Evolutionary conservation across 2,329 filamentous ascomycete species (phyloP).

Genomic region (Trichoderma breve): DNA sequence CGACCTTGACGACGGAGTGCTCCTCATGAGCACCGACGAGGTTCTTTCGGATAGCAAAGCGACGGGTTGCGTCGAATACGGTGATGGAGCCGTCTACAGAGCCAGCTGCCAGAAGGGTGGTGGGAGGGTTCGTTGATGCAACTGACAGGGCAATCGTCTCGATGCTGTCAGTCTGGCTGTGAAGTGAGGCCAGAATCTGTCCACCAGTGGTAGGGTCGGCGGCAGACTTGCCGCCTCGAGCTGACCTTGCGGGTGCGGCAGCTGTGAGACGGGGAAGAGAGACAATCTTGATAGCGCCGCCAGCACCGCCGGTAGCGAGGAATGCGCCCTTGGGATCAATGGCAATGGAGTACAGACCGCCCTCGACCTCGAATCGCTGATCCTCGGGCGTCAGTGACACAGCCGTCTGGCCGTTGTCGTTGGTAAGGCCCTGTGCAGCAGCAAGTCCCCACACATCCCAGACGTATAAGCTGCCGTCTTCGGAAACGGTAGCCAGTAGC

Average conservation of each 20-base stretch:
- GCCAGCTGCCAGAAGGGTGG: slow-evolving; percentile 59
- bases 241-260: slow-evolving; percentile 25
- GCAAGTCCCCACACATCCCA: slow-evolving; percentile 88
- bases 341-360: slow-evolving; percentile 84
- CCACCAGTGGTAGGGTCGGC: slow-evolving; percentile 45
- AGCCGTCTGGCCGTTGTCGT: slow-evolving; percentile 60
- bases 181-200: slow-evolving; percentile 75
- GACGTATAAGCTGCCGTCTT: slow-evolving; percentile 85
- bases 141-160: slow-evolving; percentile 68
- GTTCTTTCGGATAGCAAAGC: slow-evolving; percentile 81
- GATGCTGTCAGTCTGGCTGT: slow-evolving; percentile 72
- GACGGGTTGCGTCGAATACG: slow-evolving; percentile 81
- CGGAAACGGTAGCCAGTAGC: slow-evolving; percentile 81
- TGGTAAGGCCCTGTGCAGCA: slow-evolving; percentile 53
- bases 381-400: slow-evolving; percentile 77
- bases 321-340: slow-evolving; percentile 77
- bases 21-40: slow-evolving; percentile 82
- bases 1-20: slow-evolving; percentile 88
- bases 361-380: slow-evolving; percentile 88
- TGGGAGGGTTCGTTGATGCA: slow-evolving; percentile 42
- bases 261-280: slow-evolving; percentile 67
- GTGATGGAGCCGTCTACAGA: slow-evolving; percentile 76
- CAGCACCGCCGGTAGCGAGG: slow-evolving; percentile 82
- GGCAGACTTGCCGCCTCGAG: slow-evolving; percentile 33
- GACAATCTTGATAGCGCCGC: slow-evolving; percentile 80